Percentiles rank a stretch among this genome's conserved stretches.
These are phyloP conservation scores for Chalciporus piperatus DNA, from an alignment of 768 basidiomycete genomes.

Conservation along the genomic window DNA sequence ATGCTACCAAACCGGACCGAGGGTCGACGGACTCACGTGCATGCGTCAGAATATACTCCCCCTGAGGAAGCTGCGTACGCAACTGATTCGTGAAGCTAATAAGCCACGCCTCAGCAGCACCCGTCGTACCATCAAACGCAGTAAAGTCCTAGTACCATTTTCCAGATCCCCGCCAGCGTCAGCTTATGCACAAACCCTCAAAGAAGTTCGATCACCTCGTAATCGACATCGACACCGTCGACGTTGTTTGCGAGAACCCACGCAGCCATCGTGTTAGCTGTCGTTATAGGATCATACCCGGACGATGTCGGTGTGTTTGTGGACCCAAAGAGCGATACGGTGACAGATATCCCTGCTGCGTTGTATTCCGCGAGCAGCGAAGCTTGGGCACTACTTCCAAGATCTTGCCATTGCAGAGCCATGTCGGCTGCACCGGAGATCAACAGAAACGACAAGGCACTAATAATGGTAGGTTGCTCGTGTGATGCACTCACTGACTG, in stretches of 20 bases:
- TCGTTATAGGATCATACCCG: constrained; percentile 34
- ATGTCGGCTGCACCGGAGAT: constrained; percentile 40
- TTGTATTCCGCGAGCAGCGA: constrained; percentile 45
- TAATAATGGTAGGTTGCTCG: too few species aligned
- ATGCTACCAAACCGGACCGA: neutral
- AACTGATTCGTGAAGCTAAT: constrained; percentile 29
- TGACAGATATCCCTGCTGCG: constrained; percentile 52
- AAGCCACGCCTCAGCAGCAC: constrained; percentile 34
- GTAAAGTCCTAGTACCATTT: constrained; percentile 27
- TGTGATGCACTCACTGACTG: too few species aligned
- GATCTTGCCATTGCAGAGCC: constrained; percentile 40
- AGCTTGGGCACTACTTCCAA: constrained; percentile 36
- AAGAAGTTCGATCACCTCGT: too few species aligned
- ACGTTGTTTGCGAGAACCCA: constrained; percentile 45
- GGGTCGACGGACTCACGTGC: constrained; percentile 31
- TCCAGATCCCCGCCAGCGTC: too few species aligned
- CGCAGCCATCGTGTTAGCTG: constrained; percentile 40
- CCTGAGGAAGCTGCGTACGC: constrained; percentile 28
- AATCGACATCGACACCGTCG: constrained; percentile 54
- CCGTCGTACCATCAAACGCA: constrained; percentile 31
- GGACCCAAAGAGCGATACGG: constrained; percentile 53
- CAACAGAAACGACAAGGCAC: constrained; percentile 33
- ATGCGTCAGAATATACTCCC: constrained; percentile 31
- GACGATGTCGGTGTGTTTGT: constrained; percentile 37
- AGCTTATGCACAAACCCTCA: too few species aligned